Percentiles rank a stretch among this genome's conserved stretches.
Evolutionary conservation across 495 filamentous ascomycete genomes (phyloP).

Genomic region (Opeltia flavorubescens): DNA sequence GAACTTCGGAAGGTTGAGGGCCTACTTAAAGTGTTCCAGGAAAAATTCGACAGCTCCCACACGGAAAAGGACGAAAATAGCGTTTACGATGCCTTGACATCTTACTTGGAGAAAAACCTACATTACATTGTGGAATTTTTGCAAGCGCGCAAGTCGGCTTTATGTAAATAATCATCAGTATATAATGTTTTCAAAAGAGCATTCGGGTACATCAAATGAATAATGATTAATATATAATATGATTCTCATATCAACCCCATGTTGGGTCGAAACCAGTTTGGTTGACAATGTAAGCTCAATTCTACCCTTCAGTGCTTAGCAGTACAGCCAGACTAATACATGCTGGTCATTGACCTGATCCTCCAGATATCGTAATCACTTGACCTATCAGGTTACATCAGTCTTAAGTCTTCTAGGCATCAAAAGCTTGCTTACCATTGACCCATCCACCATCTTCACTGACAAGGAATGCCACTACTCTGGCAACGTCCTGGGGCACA

Average conservation of each 20-base stretch:
- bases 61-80: slow-evolving; percentile 20
- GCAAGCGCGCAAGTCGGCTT: slow-evolving; percentile 6
- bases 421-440: slow-evolving; percentile 41
- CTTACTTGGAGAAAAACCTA: slow-evolving; percentile 27
- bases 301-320: too few species aligned
- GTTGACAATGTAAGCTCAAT: too few species aligned
- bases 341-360: slow-evolving; percentile 9
- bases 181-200: too few species aligned
- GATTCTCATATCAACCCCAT: background rate
- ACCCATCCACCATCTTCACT: slow-evolving; percentile 54
- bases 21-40: slow-evolving; percentile 26
- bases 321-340: too few species aligned
- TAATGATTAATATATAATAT: too few species aligned
- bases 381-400: slow-evolving; percentile 7
- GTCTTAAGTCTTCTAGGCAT: too few species aligned
- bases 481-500: slow-evolving; percentile 49
- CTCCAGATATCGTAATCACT: slow-evolving; percentile 14
- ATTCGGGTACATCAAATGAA: too few species aligned
- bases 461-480: slow-evolving; percentile 49
- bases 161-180: background rate
- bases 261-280: too few species aligned
- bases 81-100: slow-evolving; percentile 27
- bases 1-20: slow-evolving; percentile 33
- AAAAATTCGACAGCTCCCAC: slow-evolving; percentile 25
- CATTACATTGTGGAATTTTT: slow-evolving; percentile 12